A percentile compares a stretch with the other conserved stretches of the same genome.
Evolutionary conservation across 352 stramenopile genomes (phyloP).

Genomic region (Phytophthora idaei): DNA sequence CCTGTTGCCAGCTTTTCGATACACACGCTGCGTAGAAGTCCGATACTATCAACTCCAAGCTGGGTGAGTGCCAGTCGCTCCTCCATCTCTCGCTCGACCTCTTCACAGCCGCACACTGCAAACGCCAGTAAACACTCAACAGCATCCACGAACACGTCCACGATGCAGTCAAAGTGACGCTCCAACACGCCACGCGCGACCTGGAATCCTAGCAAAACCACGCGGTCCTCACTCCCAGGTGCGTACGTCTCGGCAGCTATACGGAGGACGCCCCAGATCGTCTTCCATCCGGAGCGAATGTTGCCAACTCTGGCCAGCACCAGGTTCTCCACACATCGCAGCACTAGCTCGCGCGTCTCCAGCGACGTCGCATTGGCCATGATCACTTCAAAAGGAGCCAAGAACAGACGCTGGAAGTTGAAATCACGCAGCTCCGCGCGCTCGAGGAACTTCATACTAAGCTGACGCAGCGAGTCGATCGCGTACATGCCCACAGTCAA

Average conservation of each 20-base stretch:
- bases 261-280: slow-evolving; percentile 93
- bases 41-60: slow-evolving; percentile 74
- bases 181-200: slow-evolving; percentile 90
- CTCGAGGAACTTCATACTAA: slow-evolving; percentile 99
- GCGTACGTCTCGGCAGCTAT: slow-evolving; percentile 87
- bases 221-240: slow-evolving; percentile 71
- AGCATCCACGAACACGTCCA: slow-evolving; percentile 82
- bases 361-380: slow-evolving; percentile 85
- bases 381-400: slow-evolving; percentile 97
- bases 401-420: slow-evolving; percentile 99
- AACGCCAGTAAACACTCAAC: slow-evolving; percentile 85
- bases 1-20: slow-evolving; percentile 75
- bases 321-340: slow-evolving; percentile 93
- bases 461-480: slow-evolving; percentile 98
- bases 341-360: slow-evolving; percentile 91
- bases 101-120: slow-evolving; percentile 73
- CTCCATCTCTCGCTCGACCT: slow-evolving; percentile 54
- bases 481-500: slow-evolving; percentile 98
- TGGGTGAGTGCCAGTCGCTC: slow-evolving; percentile 68
- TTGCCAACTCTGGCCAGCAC: slow-evolving; percentile 87
- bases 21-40: slow-evolving; percentile 66
- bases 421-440: slow-evolving; percentile 98
- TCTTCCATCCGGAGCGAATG: slow-evolving; percentile 94
- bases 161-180: slow-evolving; percentile 71
- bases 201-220: slow-evolving; percentile 84